Evolutionary conservation across 164 flowering plant species (phyloP), one percentile per base, ranked within the genome.

Genomic region (Taxillus chinensis): DNA sequence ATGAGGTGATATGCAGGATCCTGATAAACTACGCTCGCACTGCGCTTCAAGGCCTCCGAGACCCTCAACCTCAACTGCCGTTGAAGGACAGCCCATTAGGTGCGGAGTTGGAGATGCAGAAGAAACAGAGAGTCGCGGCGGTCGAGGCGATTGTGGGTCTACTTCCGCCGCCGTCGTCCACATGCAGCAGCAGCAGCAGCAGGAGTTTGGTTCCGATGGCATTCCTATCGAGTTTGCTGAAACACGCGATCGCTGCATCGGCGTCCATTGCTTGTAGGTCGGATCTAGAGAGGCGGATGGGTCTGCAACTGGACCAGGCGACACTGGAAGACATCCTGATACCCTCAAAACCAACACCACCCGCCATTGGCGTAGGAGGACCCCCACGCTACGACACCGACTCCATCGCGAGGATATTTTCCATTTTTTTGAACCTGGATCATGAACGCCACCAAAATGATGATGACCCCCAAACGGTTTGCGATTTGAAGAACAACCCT

Each of bases 161-260:
- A 49, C 71, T 95, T 9, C 99, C 99, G 10, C 78, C 91, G 0
- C 96, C 83, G 53, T 86, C 95, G 16, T 2, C 27, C 27, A 27
- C 27, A 27, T 27, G 27, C 27, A 27, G 27, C 27, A 27, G 27
- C 27, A 27, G 27, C 27, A 27, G 27, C 27, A 27, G 2, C 27
- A 93, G 84, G 68, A 84, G 96, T 60, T 55, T 82, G 0, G 95
- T 93, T n/a, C 97, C 99, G 9, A 80, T 91, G 56, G 14, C 56
- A 17, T 7, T 53, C 6, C 8, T 53, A 1, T 53, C 56, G 56
- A 53, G 8, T 5, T 53, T 53, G 56, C 37, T 13, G 56, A 53
- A 53, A 17, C 56, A 53, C 1, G 16, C 56, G 13, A 53, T 53
- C 7, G 56, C 14, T 53, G 37, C 56, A 14, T n/a, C 12, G 14